These are phyloP conservation scores for Macrotyloma uniflorum DNA, from an alignment of 306 rosid species.

Conservation along the genomic window DNA sequence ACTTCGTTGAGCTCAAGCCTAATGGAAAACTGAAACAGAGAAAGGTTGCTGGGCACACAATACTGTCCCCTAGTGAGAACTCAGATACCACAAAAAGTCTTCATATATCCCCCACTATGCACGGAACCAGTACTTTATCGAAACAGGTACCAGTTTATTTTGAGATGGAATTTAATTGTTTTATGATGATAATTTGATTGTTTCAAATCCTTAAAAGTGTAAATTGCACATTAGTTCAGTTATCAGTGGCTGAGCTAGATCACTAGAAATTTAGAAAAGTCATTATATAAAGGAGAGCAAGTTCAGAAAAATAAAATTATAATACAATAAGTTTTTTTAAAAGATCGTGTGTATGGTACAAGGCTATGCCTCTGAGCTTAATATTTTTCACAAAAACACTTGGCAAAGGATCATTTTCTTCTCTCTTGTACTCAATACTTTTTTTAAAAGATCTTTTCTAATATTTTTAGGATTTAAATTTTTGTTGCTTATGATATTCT, in stretches of 20 bases:
- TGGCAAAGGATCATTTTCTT: background rate
- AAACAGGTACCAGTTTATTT: conserved; percentile 60
- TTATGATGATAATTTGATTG: conserved; percentile 36
- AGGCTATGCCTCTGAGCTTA: background rate
- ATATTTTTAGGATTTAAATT: background rate
- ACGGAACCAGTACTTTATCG: conserved; percentile 51
- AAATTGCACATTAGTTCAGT: background rate
- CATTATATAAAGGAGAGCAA: background rate
- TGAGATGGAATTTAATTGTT: conserved; percentile 32
- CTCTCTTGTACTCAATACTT: background rate
- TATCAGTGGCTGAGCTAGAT: background rate
- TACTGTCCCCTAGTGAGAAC: conserved; percentile 48
- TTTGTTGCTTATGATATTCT: background rate
- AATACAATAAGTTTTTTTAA: background rate
- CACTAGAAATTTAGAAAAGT: background rate
- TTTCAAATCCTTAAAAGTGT: conserved; percentile 24
- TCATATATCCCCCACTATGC: conserved; percentile 48
- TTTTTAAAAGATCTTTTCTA: background rate
- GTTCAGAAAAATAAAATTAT: conserved; percentile 1
- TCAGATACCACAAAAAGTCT: conserved; percentile 50
- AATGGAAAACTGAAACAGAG: conserved; percentile 54
- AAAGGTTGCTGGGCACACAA: conserved; percentile 54
- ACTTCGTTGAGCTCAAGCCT: conserved; percentile 52
- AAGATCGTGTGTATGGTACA: background rate
- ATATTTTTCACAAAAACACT: background rate